These are phyloP conservation scores for Mimosa bimucronata DNA, from an alignment of 306 rosid species.

Conservation along the genomic window DNA sequence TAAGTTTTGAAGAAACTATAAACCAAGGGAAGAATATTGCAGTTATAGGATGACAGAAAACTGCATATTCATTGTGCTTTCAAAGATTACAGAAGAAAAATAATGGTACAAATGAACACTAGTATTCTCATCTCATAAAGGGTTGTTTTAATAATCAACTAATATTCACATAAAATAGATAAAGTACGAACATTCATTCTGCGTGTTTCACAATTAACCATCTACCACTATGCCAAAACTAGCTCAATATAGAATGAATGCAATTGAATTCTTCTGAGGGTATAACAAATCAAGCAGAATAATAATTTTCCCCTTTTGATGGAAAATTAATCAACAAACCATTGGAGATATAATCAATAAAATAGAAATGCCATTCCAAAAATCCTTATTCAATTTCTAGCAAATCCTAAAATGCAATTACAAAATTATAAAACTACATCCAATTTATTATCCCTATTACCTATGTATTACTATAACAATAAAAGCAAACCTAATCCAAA, in stretches of 20 bases:
- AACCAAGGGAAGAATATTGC: background rate
- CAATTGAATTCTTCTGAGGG: background rate
- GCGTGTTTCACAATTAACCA: too few species aligned
- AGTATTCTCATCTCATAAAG: background rate
- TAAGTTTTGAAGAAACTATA: background rate
- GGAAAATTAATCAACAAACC: too few species aligned
- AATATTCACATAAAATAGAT: too few species aligned
- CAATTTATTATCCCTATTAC: too few species aligned
- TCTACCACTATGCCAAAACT: too few species aligned
- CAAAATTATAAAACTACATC: background rate
- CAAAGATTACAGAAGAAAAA: background rate
- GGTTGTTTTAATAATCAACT: too few species aligned
- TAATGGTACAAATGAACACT: background rate
- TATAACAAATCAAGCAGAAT: background rate
- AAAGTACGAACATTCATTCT: too few species aligned
- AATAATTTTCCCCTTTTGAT: background rate
- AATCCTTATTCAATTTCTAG: background rate
- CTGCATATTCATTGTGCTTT: background rate
- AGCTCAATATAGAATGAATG: too few species aligned
- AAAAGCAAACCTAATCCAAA: background rate
- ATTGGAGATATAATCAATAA: too few species aligned
- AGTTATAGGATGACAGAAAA: background rate
- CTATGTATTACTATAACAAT: background rate
- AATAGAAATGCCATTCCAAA: background rate
- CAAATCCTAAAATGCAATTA: too few species aligned